Evolutionary conservation across 768 basidiomycete genomes (phyloP).

Genomic region (Suillus luteus): DNA sequence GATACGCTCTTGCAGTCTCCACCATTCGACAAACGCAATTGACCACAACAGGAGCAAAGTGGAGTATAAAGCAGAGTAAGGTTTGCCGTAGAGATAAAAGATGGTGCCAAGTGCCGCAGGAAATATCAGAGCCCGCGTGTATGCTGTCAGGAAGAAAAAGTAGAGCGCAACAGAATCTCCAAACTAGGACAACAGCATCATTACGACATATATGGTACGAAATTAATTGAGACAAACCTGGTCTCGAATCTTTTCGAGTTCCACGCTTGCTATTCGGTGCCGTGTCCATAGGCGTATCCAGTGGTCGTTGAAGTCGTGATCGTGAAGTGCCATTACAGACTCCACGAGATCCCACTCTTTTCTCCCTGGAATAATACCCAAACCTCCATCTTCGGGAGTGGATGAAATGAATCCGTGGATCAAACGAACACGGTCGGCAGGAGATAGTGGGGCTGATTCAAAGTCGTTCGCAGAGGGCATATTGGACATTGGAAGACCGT

Average conservation of each 20-base stretch:
- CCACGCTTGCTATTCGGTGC: slow-evolving; percentile 59
- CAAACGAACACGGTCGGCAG: slow-evolving; percentile 82
- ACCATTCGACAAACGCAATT: slow-evolving; percentile 85
- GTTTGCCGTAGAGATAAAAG: slow-evolving; percentile 68
- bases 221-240: slow-evolving; percentile 49
- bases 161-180: slow-evolving; percentile 86
- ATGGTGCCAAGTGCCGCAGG: slow-evolving; percentile 71
- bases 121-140: slow-evolving; percentile 77
- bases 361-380: slow-evolving; percentile 75
- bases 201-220: neutral
- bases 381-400: slow-evolving; percentile 72
- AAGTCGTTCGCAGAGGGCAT: slow-evolving; percentile 43
- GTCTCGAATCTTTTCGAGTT: slow-evolving; percentile 70
- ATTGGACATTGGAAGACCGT: slow-evolving; percentile 63
- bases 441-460: slow-evolving; percentile 48
- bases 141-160: slow-evolving; percentile 85
- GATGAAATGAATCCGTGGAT: slow-evolving; percentile 73
- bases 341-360: slow-evolving; percentile 80
- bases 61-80: slow-evolving; percentile 81
- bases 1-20: slow-evolving; percentile 84
- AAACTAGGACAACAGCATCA: slow-evolving; percentile 44
- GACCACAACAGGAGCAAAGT: slow-evolving; percentile 81
- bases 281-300: slow-evolving; percentile 82
- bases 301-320: slow-evolving; percentile 73
- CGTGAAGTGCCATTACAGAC: slow-evolving; percentile 82